phyloP scores from a whole-genome alignment of 441 rosid species.

The Pelargonium australe region DNA sequence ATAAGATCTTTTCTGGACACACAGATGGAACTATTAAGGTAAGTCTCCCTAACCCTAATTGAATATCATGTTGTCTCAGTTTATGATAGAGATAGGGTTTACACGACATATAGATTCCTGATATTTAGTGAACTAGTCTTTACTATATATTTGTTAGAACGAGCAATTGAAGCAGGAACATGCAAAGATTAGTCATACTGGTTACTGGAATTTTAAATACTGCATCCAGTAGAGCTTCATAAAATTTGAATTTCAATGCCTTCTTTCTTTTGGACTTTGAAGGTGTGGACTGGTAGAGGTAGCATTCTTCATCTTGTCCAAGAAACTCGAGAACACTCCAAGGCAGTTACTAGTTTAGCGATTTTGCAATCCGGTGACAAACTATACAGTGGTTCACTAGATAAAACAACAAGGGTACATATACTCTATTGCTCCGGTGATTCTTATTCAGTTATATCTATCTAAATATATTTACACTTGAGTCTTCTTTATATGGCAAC shows the following conservation, averaged over 20 bases:
- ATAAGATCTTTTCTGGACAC: slow-evolving; percentile 67
- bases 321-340: slow-evolving; percentile 51
- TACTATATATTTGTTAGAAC: background rate
- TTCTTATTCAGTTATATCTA: slow-evolving; percentile 2
- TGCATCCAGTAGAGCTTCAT: background rate
- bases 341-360: slow-evolving; percentile 60
- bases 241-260: slow-evolving; percentile 1
- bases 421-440: slow-evolving; percentile 5
- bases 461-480: background rate
- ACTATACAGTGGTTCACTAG: slow-evolving; percentile 64
- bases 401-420: slow-evolving; percentile 52
- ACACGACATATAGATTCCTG: background rate
- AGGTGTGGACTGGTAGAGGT: slow-evolving; percentile 71
- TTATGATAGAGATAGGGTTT: background rate
- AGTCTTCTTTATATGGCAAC: slow-evolving; percentile 11
- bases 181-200: background rate
- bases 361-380: slow-evolving; percentile 47
- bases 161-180: background rate
- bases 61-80: background rate
- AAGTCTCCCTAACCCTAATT: background rate
- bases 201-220: background rate
- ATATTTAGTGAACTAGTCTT: background rate
- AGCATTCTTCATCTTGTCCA: slow-evolving; percentile 60
- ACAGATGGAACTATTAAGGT: slow-evolving; percentile 79
- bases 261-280: slow-evolving; percentile 21